Base-by-base conservation (phyloP, 306 rosid genomes). In the Alnus glutinosa region DNA sequence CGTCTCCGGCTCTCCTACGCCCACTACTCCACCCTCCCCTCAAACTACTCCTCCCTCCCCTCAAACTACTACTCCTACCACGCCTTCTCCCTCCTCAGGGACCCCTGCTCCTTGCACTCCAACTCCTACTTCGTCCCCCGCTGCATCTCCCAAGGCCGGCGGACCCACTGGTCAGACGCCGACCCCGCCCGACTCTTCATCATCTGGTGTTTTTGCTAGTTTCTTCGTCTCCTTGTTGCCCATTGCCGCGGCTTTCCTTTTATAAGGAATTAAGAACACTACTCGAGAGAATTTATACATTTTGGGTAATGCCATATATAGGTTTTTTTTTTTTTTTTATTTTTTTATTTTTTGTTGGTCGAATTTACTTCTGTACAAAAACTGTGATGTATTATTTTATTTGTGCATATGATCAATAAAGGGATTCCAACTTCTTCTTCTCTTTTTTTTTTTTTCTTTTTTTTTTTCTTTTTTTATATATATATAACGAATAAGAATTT, bases 1-100 rank as follows among this genome's bases (percentile, higher is more conserved):
- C 28, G 83, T 75, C 70, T 30, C 80, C 1, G 44, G 2, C 75
- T 55, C 76, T n/a, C 23, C 77, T 19, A 58, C 64, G 14, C 8
- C 37, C 6, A 23, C 3, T n/a, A 1, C 15, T 36, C 48, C 70
- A 5, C 50, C 77, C 14, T 54, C 77, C 49, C 3, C 77, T 15
- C 18, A 7, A 58, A 3, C 18, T 68, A 4, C 3, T 68, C 4
- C 3, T 49, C 61, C 82, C 14, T 54, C 77, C 49, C 3, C 77
- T 15, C 18, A 7, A 58, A 3, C 18, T 68, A 4, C 3, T 68
- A 4, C 3, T 49, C 61, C 82, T 0, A 4, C 59, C 14, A 30
- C 59, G 6, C 61, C 76, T 13, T 30, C 76, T 72, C 76, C 62
- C 4, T 15, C 11, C 13, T 72, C 76, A 7, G 42, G 5, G 9